These are phyloP conservation scores for Irpex lacteus DNA, from an alignment of 1,284 basidiomycete genomes.

Conservation along the genomic window DNA sequence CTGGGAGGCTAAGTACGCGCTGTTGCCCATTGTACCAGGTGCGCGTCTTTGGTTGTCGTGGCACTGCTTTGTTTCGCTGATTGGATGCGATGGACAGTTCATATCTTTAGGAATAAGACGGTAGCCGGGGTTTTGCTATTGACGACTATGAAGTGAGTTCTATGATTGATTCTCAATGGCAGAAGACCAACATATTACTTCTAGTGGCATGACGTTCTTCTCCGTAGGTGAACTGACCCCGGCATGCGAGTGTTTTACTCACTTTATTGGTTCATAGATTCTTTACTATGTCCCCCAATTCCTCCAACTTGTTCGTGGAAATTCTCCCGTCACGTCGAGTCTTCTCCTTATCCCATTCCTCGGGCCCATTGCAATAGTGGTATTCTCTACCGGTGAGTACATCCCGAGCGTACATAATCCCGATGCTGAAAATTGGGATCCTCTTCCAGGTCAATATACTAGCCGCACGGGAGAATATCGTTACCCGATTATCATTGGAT, in stretches of 20 bases:
- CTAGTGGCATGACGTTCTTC: slow-evolving; percentile 16
- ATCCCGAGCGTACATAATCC: neutral
- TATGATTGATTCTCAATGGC: slow-evolving; percentile 12
- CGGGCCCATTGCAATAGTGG: slow-evolving; percentile 31
- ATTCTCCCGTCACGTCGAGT: slow-evolving; percentile 41
- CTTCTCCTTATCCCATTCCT: slow-evolving; percentile 23
- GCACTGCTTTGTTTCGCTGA: neutral
- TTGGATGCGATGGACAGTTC: slow-evolving; percentile 16
- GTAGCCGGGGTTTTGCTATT: slow-evolving; percentile 37
- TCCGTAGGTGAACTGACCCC: slow-evolving; percentile 4
- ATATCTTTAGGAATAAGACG: slow-evolving; percentile 46
- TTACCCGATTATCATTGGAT: slow-evolving; percentile 19
- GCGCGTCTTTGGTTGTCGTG: neutral
- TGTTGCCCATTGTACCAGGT: slow-evolving; percentile 36
- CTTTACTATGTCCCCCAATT: slow-evolving; percentile 43
- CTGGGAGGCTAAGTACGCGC: slow-evolving; percentile 40
- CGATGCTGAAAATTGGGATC: neutral
- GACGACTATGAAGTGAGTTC: slow-evolving; percentile 32
- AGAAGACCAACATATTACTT: neutral
- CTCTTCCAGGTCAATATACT: slow-evolving; percentile 12
- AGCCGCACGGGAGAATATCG: slow-evolving; percentile 30
- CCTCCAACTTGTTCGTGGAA: slow-evolving; percentile 44
- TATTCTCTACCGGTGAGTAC: slow-evolving; percentile 34
- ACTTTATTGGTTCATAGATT: neutral
- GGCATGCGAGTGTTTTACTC: neutral